Conservation (phyloP, 2,329 filamentous ascomycete species). For the Trichoderma atroviride region DNA sequence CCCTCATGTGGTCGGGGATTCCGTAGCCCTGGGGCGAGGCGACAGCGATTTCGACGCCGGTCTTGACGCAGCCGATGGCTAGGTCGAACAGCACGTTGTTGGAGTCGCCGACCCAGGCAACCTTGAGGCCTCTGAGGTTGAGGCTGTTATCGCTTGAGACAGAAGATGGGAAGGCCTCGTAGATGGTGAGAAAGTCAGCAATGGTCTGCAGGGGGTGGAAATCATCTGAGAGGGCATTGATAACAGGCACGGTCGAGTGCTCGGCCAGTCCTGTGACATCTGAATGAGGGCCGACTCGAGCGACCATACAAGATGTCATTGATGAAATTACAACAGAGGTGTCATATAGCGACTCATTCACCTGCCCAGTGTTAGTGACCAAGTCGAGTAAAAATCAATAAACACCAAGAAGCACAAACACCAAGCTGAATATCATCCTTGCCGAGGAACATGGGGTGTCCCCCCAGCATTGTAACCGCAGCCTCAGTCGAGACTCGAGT, state of each 20-base stretch:
- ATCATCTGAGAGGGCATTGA: slow-evolving; percentile 85
- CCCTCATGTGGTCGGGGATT: slow-evolving; percentile 74
- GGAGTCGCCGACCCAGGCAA: slow-evolving; percentile 94
- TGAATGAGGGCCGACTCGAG: slow-evolving; percentile 75
- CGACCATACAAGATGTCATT: slow-evolving; percentile 83
- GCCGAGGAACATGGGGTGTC: slow-evolving; percentile 94
- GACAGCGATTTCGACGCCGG: slow-evolving; percentile 83
- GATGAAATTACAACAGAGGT: slow-evolving; percentile 92
- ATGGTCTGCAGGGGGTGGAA: slow-evolving; percentile 95
- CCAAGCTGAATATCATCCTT: slow-evolving; percentile 96
- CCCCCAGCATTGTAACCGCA: slow-evolving; percentile 84
- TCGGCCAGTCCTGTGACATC: slow-evolving; percentile 72
- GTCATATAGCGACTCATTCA: slow-evolving; percentile 94
- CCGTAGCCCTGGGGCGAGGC: slow-evolving; percentile 84
- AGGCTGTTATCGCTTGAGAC: slow-evolving; percentile 49
- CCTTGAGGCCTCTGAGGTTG: slow-evolving; percentile 79
- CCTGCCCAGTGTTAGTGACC: slow-evolving; percentile 46
- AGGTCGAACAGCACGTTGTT: slow-evolving; percentile 98
- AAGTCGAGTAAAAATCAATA: background rate
- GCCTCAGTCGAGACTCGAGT: slow-evolving; percentile 93
- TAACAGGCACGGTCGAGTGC: slow-evolving; percentile 76
- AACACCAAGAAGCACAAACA: slow-evolving; percentile 49
- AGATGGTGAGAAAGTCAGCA: slow-evolving; percentile 89
- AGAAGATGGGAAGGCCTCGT: slow-evolving; percentile 69
- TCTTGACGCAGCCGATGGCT: slow-evolving; percentile 82